Conservation (phyloP, 768 basidiomycete species). For the Lenzites betulinus region DNA sequence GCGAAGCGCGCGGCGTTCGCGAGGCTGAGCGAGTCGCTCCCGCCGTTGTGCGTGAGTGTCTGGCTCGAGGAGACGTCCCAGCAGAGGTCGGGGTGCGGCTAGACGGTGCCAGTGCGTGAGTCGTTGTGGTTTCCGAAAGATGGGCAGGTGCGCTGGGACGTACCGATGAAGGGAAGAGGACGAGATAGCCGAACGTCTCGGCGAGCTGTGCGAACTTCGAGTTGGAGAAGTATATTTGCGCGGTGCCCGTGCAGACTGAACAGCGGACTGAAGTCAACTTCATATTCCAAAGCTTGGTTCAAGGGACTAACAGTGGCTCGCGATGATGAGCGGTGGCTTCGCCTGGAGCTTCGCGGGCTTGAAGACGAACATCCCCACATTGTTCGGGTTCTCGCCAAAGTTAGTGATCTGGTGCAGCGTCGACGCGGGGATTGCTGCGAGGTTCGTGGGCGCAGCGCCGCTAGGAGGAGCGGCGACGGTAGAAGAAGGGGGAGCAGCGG, state of each 20-base stretch:
- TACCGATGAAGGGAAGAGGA: constrained; percentile 42
- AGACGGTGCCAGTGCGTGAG: neutral
- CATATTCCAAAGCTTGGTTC: neutral
- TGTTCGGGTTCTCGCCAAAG: constrained; percentile 56
- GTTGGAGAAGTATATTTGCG: constrained; percentile 49
- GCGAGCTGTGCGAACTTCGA: constrained; percentile 52
- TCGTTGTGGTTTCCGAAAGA: neutral
- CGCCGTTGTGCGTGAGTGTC: constrained; percentile 56
- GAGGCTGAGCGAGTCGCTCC: constrained; percentile 56
- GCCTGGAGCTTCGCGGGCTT: constrained; percentile 29
- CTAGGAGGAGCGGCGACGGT: neutral
- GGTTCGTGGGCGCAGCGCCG: constrained; percentile 8
- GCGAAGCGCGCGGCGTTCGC: constrained; percentile 50
- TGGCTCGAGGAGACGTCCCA: constrained; percentile 54
- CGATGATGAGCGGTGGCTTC: constrained; percentile 48
- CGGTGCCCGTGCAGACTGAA: constrained; percentile 45
- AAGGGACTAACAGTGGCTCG: constrained; percentile 36
- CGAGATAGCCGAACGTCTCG: constrained; percentile 49
- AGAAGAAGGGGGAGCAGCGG: neutral
- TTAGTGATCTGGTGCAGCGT: constrained; percentile 39
- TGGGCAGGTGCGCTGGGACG: neutral
- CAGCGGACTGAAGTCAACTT: neutral
- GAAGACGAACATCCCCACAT: constrained; percentile 48
- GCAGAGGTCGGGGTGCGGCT: constrained; percentile 42
- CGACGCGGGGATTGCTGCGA: constrained; percentile 22